Evolutionary conservation across 345 rosid species (phyloP).

Genomic region (Citrus inodora): DNA sequence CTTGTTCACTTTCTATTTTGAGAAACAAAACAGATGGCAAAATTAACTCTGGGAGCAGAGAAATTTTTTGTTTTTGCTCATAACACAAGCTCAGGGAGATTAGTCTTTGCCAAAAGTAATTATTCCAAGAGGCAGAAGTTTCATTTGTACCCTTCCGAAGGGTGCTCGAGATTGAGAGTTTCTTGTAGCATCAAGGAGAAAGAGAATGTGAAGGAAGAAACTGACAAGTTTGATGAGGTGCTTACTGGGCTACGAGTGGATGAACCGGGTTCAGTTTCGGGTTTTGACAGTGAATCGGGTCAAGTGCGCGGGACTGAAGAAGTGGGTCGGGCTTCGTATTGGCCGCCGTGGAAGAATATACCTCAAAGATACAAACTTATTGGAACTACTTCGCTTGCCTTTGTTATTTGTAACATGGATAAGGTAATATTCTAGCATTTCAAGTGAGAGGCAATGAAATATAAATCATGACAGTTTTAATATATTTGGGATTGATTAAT

Average conservation of each 20-base stretch:
- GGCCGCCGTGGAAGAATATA: constrained; percentile 82
- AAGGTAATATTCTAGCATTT: constrained; percentile 40
- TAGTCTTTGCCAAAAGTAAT: constrained; percentile 24
- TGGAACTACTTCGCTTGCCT: constrained; percentile 86
- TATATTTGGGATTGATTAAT: not conserved
- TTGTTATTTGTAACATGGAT: constrained; percentile 93
- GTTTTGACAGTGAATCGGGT: constrained; percentile 14
- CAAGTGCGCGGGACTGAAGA: constrained; percentile 17
- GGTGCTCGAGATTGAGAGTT: constrained; percentile 39
- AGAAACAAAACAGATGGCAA: constrained; percentile 46
- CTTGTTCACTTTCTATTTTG: not conserved
- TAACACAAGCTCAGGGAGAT: constrained; percentile 25
- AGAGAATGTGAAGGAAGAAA: constrained; percentile 49
- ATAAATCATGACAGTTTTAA: not conserved
- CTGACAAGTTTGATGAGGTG: constrained; percentile 23
- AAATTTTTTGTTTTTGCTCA: constrained; percentile 38
- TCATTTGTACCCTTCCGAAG: constrained; percentile 11
- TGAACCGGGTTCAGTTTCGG: constrained; percentile 23
- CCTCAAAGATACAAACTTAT: constrained; percentile 79
- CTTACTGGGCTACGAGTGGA: constrained; percentile 31
- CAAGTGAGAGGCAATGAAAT: not conserved
- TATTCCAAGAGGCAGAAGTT: constrained; percentile 15
- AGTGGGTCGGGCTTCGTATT: constrained; percentile 49
- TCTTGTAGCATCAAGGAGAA: constrained; percentile 54
- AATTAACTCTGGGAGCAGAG: constrained; percentile 37